Percentiles rank a stretch among this genome's conserved stretches.
phyloP scores from a whole-genome alignment of 2,329 filamentous ascomycete species.

The Sporothrix brasiliensis region DNA sequence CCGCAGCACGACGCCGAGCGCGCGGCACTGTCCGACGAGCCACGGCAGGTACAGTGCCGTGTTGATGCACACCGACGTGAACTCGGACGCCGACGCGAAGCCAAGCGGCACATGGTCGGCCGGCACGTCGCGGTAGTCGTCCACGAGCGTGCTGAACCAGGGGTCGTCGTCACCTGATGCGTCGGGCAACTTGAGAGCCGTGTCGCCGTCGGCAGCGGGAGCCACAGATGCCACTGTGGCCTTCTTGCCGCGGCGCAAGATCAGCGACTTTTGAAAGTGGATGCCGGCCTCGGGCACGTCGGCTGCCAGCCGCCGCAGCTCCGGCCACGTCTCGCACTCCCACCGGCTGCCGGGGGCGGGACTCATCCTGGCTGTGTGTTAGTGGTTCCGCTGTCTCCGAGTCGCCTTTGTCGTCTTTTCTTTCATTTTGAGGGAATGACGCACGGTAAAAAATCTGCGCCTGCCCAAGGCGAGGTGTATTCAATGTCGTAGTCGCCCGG shows the following conservation, averaged over 20 bases:
- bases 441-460: slow-evolving; percentile 76
- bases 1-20: slow-evolving; percentile 69
- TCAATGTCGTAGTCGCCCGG: slow-evolving; percentile 90
- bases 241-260: slow-evolving; percentile 61
- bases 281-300: slow-evolving; percentile 76
- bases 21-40: slow-evolving; percentile 77
- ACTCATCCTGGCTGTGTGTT: slow-evolving; percentile 47
- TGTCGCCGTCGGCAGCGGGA: slow-evolving; percentile 34
- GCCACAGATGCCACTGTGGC: slow-evolving; percentile 50
- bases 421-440: slow-evolving; percentile 38
- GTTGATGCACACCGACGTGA: slow-evolving; percentile 90
- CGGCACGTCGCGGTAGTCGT: slow-evolving; percentile 68
- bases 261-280: slow-evolving; percentile 68
- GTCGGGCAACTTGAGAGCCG: slow-evolving; percentile 58
- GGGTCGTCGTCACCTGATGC: slow-evolving; percentile 68
- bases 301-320: slow-evolving; percentile 60
- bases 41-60: slow-evolving; percentile 84
- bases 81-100: slow-evolving; percentile 72
- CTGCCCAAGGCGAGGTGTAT: slow-evolving; percentile 88
- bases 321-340: slow-evolving; percentile 67
- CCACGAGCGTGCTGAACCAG: slow-evolving; percentile 73
- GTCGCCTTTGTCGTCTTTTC: neutral
- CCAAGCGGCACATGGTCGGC: slow-evolving; percentile 62
- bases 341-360: slow-evolving; percentile 52
- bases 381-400: neutral